phyloP scores from a whole-genome alignment of 225 moss, liverwort and hornwort species.

The Takakia lepidozioides region DNA sequence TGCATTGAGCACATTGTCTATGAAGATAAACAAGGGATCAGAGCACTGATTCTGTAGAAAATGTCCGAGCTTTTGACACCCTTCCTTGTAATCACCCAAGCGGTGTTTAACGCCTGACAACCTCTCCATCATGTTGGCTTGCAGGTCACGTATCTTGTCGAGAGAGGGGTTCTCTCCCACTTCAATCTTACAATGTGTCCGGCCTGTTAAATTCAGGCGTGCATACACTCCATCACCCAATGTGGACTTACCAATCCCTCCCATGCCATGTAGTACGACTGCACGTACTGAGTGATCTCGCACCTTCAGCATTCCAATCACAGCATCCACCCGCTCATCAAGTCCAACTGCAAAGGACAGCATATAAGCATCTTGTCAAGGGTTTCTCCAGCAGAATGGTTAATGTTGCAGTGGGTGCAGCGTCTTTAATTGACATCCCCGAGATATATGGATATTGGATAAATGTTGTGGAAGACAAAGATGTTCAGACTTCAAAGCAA shows the following conservation, averaged over 20 bases:
- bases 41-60: constrained; percentile 30
- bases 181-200: constrained; percentile 56
- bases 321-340: constrained; percentile 43
- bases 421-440: no score
- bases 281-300: constrained; percentile 20
- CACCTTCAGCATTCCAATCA: constrained; percentile 36
- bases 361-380: no score
- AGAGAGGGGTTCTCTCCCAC: constrained; percentile 45
- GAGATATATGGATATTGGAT: no score
- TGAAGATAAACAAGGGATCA: constrained; percentile 38
- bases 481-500: no score
- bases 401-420: no score
- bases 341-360: constrained; percentile 45
- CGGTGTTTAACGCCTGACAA: constrained; percentile 39
- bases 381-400: no score
- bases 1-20: constrained; percentile 44
- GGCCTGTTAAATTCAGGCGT: constrained; percentile 30
- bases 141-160: constrained; percentile 37
- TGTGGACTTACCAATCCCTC: constrained; percentile 67
- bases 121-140: constrained; percentile 44
- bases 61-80: constrained; percentile 27
- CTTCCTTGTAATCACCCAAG: constrained; percentile 46
- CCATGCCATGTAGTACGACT: constrained; percentile 60
- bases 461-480: no score
- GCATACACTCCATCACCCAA: constrained; percentile 57